phyloP scores from a whole-genome alignment of 73 alveolate genomes.

The Blepharisma japonicum region DNA sequence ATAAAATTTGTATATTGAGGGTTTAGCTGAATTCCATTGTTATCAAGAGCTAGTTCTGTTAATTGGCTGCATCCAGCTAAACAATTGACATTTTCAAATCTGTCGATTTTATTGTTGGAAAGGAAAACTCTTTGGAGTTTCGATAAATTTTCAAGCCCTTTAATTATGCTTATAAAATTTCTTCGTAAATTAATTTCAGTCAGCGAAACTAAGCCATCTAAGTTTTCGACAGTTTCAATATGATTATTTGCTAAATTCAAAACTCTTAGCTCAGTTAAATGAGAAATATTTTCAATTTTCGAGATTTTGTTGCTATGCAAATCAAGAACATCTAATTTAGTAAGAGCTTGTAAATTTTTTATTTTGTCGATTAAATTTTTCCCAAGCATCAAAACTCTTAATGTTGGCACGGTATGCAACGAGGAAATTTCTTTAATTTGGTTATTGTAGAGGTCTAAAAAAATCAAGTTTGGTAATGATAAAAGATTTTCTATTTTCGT shows the following conservation, averaged over 20 bases:
- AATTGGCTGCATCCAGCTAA: constrained; percentile 60
- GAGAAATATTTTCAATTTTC: constrained; percentile 77
- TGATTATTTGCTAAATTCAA: constrained; percentile 84
- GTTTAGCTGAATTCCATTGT: constrained; percentile 69
- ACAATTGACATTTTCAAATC: constrained; percentile 65
- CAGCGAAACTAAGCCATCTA: constrained; percentile 64
- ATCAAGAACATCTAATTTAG: constrained; percentile 90
- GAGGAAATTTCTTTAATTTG: constrained; percentile 76
- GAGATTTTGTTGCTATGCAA: constrained; percentile 82
- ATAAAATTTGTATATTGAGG: constrained; percentile 61
- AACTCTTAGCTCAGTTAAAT: constrained; percentile 72
- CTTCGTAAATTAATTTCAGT: constrained; percentile 80
- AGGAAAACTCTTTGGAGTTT: constrained; percentile 74
- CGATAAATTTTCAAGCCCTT: constrained; percentile 62
- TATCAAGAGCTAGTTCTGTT: constrained; percentile 80
- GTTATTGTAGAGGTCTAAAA: constrained; percentile 82
- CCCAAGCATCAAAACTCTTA: constrained; percentile 83
- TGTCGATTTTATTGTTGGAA: constrained; percentile 77
- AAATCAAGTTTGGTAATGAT: constrained; percentile 79
- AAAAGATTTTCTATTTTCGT: constrained; percentile 84
- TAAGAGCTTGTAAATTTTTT: constrained; percentile 71
- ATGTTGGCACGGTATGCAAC: constrained; percentile 81
- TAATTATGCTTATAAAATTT: constrained; percentile 71
- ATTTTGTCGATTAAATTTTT: constrained; percentile 79
- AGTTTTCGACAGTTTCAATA: constrained; percentile 69